phyloP scores from a whole-genome alignment of 2,329 filamentous ascomycete species.

The Teratosphaeria pseudoeucalypti region DNA sequence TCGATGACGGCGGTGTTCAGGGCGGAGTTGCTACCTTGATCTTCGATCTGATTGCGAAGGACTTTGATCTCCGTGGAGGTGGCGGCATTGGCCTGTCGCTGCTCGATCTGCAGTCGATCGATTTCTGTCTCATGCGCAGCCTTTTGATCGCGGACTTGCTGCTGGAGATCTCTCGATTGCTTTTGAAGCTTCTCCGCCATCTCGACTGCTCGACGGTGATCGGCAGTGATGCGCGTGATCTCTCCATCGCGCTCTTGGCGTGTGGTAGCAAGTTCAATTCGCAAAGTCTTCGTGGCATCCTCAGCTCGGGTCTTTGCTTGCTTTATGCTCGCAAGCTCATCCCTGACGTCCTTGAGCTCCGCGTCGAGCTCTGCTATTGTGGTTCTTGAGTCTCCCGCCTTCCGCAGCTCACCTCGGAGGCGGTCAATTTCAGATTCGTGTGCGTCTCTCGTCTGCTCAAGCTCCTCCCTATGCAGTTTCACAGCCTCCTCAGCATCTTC shows the following conservation, averaged over 20 bases:
- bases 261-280: constrained; percentile 8
- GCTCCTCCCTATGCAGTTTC: constrained; percentile 12
- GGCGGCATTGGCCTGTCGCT: constrained; percentile 2
- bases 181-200: constrained; percentile 11
- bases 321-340: constrained; percentile 7
- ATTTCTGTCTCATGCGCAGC: constrained; percentile 14
- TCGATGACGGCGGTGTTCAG: constrained; percentile 19
- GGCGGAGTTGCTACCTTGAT: constrained; percentile 9
- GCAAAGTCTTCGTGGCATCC: constrained; percentile 6
- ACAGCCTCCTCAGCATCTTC: constrained; percentile 14
- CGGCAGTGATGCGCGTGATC: constrained; percentile 6
- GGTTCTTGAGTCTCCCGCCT: constrained; percentile 1
- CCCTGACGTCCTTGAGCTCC: constrained; percentile 10
- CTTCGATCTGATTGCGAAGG: constrained; percentile 12
- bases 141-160: constrained; percentile 14
- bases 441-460: constrained; percentile 13
- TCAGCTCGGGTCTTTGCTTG: constrained; percentile 1
- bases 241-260: constrained; percentile 11
- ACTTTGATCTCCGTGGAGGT: neutral
- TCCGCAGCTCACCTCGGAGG: constrained; percentile 12
- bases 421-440: constrained; percentile 14
- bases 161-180: constrained; percentile 15
- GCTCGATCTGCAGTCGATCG: constrained; percentile 7
- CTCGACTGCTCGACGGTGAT: constrained; percentile 13
- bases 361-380: constrained; percentile 13